These are phyloP conservation scores for Hanseniaspora meyeri DNA, from an alignment of 805 yeast genomes.

Conservation along the genomic window DNA sequence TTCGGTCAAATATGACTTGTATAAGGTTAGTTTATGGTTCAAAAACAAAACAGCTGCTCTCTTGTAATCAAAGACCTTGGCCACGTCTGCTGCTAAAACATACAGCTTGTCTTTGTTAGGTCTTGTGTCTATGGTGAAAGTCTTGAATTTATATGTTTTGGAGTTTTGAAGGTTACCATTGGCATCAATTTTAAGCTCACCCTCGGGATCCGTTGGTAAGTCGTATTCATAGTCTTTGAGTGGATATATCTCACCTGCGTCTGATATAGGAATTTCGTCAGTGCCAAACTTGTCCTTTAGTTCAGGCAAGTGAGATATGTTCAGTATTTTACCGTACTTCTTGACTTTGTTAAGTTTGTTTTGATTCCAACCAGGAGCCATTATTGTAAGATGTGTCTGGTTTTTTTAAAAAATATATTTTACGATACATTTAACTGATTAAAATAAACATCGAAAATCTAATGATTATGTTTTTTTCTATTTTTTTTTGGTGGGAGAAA, in stretches of 20 bases:
- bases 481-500: background rate
- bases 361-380: background rate
- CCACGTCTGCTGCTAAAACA: conserved; percentile 93
- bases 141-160: conserved; percentile 58
- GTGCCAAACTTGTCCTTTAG: conserved; percentile 3
- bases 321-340: background rate
- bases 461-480: too few species aligned
- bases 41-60: conserved; percentile 72
- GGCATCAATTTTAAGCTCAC: conserved; percentile 58
- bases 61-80: conserved; percentile 85
- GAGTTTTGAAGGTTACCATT: conserved; percentile 59
- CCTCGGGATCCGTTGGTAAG: conserved; percentile 64
- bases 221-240: conserved; percentile 67
- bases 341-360: background rate
- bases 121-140: conserved; percentile 37
- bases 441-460: background rate
- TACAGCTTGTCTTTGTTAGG: conserved; percentile 53
- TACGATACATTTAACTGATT: too few species aligned
- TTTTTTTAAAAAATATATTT: background rate
- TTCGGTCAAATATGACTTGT: conserved; percentile 59
- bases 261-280: conserved; percentile 37
- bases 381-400: background rate
- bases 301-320: conserved; percentile 3
- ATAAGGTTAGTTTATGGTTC: conserved; percentile 68
- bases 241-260: conserved; percentile 52